These are phyloP conservation scores for Aspergillus vadensis DNA, from an alignment of 2,329 filamentous ascomycete genomes.

Conservation along the genomic window DNA sequence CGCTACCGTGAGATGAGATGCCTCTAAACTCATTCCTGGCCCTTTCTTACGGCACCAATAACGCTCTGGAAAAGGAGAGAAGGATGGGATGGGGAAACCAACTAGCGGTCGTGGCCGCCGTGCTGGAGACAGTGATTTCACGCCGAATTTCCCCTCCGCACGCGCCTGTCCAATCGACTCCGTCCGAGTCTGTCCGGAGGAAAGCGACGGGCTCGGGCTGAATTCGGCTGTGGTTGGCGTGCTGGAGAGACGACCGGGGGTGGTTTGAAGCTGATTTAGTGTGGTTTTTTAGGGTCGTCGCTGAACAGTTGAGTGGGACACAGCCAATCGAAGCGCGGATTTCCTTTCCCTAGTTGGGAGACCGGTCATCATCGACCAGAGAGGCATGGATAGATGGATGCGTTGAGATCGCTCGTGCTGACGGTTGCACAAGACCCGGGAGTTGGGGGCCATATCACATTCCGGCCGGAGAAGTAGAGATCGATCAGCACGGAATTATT, in stretches of 20 bases:
- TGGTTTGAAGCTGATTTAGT: neutral
- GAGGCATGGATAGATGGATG: neutral
- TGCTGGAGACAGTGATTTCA: neutral
- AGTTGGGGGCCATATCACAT: slow-evolving; percentile 1
- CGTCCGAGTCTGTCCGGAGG: neutral
- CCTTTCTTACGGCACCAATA: neutral
- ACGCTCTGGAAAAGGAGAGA: neutral
- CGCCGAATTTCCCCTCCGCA: neutral
- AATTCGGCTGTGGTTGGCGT: neutral
- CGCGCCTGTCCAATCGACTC: neutral
- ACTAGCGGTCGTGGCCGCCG: neutral
- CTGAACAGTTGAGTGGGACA: neutral
- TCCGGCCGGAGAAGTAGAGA: neutral
- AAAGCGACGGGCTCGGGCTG: slow-evolving; percentile 5
- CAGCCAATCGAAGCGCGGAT: neutral
- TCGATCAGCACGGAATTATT: neutral
- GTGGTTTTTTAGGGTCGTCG: too few species aligned
- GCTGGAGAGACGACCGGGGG: neutral
- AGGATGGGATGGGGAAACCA: neutral
- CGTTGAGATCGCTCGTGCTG: neutral
- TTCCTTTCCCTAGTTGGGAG: neutral
- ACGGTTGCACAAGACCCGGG: neutral
- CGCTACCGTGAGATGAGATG: neutral
- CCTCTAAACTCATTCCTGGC: neutral
- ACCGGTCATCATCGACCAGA: neutral